Percentiles rank a stretch among this genome's conserved stretches.
Conservation (phyloP, 257 asterid species). For the Penstemon barbatus region DNA sequence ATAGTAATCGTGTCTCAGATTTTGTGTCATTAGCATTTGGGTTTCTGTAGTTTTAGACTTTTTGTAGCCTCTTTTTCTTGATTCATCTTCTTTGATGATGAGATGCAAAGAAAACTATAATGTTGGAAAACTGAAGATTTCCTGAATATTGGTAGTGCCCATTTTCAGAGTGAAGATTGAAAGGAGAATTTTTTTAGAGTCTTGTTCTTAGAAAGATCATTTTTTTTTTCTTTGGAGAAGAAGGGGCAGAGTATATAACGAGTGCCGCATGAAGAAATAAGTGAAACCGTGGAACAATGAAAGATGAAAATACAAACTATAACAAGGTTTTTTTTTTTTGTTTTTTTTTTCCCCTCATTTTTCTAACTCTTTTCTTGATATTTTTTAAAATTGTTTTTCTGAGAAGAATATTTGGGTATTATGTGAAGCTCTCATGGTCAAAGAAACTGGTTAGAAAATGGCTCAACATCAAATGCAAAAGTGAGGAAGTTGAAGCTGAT, state of each 20-base stretch:
- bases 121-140: slow-evolving; percentile 24
- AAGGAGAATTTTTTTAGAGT: slow-evolving; percentile 19
- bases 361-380: not conserved
- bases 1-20: slow-evolving; percentile 52
- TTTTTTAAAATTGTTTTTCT: slow-evolving; percentile 31
- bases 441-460: slow-evolving; percentile 77
- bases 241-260: slow-evolving; percentile 31
- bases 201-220: slow-evolving; percentile 26
- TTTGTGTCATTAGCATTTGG: slow-evolving; percentile 37
- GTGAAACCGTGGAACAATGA: slow-evolving; percentile 76
- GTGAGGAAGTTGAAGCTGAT: slow-evolving; percentile 67
- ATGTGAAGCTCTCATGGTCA: slow-evolving; percentile 90
- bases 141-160: slow-evolving; percentile 35
- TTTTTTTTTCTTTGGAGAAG: slow-evolving; percentile 31
- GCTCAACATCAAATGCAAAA: slow-evolving; percentile 84
- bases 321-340: slow-evolving; percentile 66
- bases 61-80: slow-evolving; percentile 9
- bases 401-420: slow-evolving; percentile 33
- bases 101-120: slow-evolving; percentile 27
- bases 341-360: not conserved
- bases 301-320: slow-evolving; percentile 77
- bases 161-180: slow-evolving; percentile 31
- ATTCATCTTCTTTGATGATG: slow-evolving; percentile 30
- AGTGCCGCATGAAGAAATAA: slow-evolving; percentile 68
- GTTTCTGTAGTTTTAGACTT: slow-evolving; percentile 14